Percentiles rank a stretch among this genome's conserved stretches.
Conservation (phyloP, 306 rosid species). For the Delonix regia region DNA sequence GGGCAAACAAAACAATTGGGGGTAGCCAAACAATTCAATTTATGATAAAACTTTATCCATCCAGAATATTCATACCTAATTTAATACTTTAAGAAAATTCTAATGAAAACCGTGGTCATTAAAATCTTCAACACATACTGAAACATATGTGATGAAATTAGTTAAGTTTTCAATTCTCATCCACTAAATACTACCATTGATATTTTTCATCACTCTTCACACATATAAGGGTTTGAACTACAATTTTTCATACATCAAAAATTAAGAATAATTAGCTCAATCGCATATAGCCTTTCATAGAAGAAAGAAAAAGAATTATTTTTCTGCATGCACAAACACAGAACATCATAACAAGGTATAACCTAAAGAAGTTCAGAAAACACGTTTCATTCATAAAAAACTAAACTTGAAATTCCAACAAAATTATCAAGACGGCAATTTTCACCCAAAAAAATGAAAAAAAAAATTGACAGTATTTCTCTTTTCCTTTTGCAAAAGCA, state of each 20-base stretch:
- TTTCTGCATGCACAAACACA: not conserved
- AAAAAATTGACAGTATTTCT: not conserved
- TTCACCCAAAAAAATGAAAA: not conserved
- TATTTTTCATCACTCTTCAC: not conserved
- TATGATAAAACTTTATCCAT: not conserved
- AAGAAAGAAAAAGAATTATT: no score
- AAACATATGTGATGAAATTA: not conserved
- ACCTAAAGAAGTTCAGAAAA: constrained; percentile 14
- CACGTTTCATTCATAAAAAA: not conserved
- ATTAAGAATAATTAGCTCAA: not conserved
- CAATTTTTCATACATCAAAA: not conserved
- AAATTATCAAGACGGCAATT: not conserved
- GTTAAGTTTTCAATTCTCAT: not conserved
- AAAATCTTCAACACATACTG: not conserved
- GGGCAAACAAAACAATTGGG: not conserved
- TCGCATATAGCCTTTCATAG: not conserved
- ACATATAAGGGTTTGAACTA: constrained; percentile 2
- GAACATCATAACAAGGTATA: not conserved
- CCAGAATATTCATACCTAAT: not conserved
- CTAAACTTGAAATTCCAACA: not conserved
- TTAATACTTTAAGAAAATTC: not conserved
- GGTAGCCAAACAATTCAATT: not conserved
- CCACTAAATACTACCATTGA: not conserved
- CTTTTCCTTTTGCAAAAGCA: not conserved
- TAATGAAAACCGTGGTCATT: not conserved